Base-by-base conservation (phyloP, 2,329 filamentous ascomycete species). In the Trichoderma breve region DNA sequence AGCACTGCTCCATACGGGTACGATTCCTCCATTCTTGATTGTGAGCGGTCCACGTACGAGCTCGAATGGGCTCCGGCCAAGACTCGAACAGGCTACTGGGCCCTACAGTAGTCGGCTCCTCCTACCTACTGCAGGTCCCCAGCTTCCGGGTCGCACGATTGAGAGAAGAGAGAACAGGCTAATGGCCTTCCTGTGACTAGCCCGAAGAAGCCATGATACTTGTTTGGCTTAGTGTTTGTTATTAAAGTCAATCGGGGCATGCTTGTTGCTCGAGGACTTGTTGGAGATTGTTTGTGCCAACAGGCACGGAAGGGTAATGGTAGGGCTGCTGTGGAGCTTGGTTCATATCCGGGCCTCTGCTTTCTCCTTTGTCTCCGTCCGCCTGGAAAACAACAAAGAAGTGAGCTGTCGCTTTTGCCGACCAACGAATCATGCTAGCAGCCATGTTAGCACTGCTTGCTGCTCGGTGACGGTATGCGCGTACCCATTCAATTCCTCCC, bases 71-170 rank as follows among this genome's bases (percentile, higher is more conserved):
- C 55, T 67, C 65, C 26, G 28, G 55, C 65, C 55, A 61, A 60
- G 55, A 21, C 57, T 36, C 24, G 39, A 43, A 43, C 60, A 53
- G 43, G 70, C 61, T 61, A 63, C 47, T 53, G 39, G 63, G 70
- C 63, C 69, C 43, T 57, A 70, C 70, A 72, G 70, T 63, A 68
- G 64, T 58, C 64, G 43, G 58, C 64, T 53, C 66, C 64, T 60
- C 63, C 70, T 72, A 72, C 70, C 70, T 72, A 72, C 70, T 72
- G 70, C 70, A 72, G 70, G 70, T 72, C 70, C 70, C 70, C 55
- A 68, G 55, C 57, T 68, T 55, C 64, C 57, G 64, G 64, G 58
- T 62, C 43, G 57, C 39, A 30, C 58, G 55, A 11, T 55, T 47
- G 64, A 63, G 70, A 63, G 15, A 72, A 68, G 70, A 68, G 64